phyloP scores from a whole-genome alignment of 1,139 yeast genomes.

The Petasospora fabianii region DNA sequence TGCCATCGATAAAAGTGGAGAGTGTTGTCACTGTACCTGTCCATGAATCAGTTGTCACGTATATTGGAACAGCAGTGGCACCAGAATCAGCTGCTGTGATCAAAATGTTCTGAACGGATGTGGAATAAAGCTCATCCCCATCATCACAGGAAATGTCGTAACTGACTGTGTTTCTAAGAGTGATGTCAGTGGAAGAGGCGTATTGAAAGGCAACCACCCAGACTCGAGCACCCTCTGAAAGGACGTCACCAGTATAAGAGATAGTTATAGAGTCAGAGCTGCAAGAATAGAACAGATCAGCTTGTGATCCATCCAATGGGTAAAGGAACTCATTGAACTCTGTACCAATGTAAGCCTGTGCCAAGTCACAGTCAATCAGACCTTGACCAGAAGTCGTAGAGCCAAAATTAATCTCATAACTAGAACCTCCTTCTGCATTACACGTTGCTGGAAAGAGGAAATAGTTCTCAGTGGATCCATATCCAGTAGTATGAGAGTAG shows the following conservation, averaged over 20 bases:
- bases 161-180: constrained; percentile 16
- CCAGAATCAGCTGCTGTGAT: constrained; percentile 16
- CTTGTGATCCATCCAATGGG: too few relatives aligned
- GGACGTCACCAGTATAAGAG: constrained; percentile 25
- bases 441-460: constrained; percentile 31
- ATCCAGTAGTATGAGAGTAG: constrained; percentile 30
- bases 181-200: neutral
- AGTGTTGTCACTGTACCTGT: constrained; percentile 25
- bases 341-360: constrained; percentile 27
- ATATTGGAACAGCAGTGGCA: constrained; percentile 22
- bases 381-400: constrained; percentile 20
- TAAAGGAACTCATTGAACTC: constrained; percentile 32
- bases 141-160: too few relatives aligned
- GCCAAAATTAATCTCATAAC: constrained; percentile 28
- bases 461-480: constrained; percentile 30
- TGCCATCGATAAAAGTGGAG: constrained; percentile 9
- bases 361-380: constrained; percentile 27
- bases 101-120: constrained; percentile 3
- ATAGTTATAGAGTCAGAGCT: constrained; percentile 20
- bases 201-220: too few relatives aligned
- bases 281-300: too few relatives aligned
- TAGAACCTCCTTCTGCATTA: too few relatives aligned
- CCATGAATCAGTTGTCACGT: constrained; percentile 28
- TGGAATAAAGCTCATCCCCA: constrained; percentile 15
- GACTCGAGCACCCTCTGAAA: too few relatives aligned